Percentiles rank a stretch among this genome's conserved stretches.
Conservation (phyloP, 495 filamentous ascomycete species). For the Aspergillus kassunensis region DNA sequence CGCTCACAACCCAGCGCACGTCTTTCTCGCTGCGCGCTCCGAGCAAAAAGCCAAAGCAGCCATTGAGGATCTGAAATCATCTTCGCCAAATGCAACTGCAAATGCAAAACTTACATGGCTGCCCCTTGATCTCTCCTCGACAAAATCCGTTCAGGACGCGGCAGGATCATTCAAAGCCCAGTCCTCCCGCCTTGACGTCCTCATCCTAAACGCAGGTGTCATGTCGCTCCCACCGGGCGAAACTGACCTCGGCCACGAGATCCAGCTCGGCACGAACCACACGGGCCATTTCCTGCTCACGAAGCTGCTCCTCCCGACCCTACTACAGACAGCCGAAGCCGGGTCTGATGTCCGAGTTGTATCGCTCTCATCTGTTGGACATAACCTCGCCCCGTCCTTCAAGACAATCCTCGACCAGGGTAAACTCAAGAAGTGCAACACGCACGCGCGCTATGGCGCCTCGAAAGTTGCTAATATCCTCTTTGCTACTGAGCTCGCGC, state of each 20-base stretch:
- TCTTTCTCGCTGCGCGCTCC: no score
- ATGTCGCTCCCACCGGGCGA: background rate
- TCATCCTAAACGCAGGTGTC: background rate
- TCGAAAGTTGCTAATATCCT: constrained; percentile 68
- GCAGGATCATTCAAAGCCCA: constrained; percentile 28
- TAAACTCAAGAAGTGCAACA: constrained; percentile 7
- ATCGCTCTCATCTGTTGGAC: constrained; percentile 36
- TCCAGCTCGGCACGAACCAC: constrained; percentile 68
- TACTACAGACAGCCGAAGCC: no score
- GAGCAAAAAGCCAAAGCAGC: no score
- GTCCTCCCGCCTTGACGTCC: background rate
- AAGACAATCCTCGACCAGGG: constrained; percentile 10
- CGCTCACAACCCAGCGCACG: constrained; percentile 49
- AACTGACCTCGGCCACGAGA: constrained; percentile 54
- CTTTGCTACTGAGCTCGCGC: constrained; percentile 52
- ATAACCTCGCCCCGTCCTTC: background rate
- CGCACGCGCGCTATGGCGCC: constrained; percentile 54
- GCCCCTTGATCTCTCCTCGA: constrained; percentile 47
- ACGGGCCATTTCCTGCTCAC: constrained; percentile 62
- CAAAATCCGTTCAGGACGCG: constrained; percentile 37
- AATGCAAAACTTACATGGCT: no score
- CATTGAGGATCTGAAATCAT: no score
- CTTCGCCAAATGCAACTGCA: no score
- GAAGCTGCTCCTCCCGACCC: constrained; percentile 51
- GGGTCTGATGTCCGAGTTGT: constrained; percentile 11